Percentiles rank a stretch among this genome's conserved stretches.
Conservation (phyloP, 257 asterid species). For the Solanum piurae region DNA sequence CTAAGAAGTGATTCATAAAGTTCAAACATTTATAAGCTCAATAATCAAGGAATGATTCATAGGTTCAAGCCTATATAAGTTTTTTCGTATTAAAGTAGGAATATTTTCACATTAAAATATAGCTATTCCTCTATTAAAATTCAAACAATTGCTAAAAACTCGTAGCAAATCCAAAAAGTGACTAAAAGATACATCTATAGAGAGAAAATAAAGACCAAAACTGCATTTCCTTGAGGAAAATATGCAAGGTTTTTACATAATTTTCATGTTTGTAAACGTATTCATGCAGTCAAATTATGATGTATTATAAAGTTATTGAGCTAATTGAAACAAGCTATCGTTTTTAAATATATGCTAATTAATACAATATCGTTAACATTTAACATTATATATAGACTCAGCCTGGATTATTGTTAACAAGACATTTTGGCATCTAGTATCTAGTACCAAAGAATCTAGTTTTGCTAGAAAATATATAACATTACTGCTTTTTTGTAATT, state of each 20-base stretch:
- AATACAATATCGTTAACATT: too few species aligned
- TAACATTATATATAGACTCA: background rate
- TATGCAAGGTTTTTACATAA: background rate
- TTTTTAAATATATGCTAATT: background rate
- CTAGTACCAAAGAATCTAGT: background rate
- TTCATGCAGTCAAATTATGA: background rate
- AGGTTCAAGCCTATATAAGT: fast-evolving
- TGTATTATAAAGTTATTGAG: background rate
- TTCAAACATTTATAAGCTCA: background rate
- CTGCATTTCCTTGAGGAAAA: background rate
- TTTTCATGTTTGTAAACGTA: background rate
- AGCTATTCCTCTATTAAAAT: too few species aligned
- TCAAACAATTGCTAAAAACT: background rate
- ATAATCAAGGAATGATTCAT: background rate
- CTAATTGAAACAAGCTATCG: background rate
- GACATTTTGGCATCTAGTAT: background rate
- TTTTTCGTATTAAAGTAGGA: too few species aligned
- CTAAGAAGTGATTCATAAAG: background rate
- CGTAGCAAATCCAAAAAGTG: background rate
- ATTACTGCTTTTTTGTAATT: background rate
- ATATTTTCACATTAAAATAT: too few species aligned
- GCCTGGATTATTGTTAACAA: background rate
- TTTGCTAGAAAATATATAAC: background rate
- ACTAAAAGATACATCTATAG: background rate
- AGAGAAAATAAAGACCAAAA: background rate